Evolutionary conservation across 768 basidiomycete genomes (phyloP), one percentile per base, ranked within the genome.

Genomic region (Crepidotus variabilis): DNA sequence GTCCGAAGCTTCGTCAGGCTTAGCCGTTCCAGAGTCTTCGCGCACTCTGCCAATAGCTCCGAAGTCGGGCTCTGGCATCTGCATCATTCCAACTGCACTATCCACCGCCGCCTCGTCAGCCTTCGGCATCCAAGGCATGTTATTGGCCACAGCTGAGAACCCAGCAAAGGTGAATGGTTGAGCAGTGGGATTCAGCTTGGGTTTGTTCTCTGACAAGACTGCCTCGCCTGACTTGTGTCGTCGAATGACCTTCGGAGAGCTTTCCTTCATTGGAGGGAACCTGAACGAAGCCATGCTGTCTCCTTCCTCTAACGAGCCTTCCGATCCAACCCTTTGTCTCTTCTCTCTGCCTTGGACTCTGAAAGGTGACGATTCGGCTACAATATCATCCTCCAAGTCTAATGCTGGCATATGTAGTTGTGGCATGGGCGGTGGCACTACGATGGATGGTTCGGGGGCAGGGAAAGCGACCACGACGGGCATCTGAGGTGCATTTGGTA

Each of bases 341-440:
- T 94, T 93, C 71, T 94, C 90, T 54, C 91, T 78, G 16, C 92
- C 92, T 70, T 93, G 90, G 2, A 74, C 73, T 58, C 70, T 76
- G 61, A 74, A 77, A 4, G 77, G 77, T 20, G 75, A 72, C 10
- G 74, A 64, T 22, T 79, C 75, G 8, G 71, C 68, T 28, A 63
- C 61, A 14, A 63, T 70, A 63, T 58, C 62, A 58, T 57, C 67
- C 66, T 46, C 39, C 33, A 55, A 48, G 20, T 50, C 51, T 34
- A 14, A 48, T 18, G 50, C 21, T 46, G 52, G 13, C 13, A 20
- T 14, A 3, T 16, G 14, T 5, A 11, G 39, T 43, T 2, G 3
- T 20, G 39, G 39, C 39, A 43, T 43, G 5, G 39, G 39, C 4
- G 39, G 39, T 11, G 39, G 39, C 14, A 43, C 11, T 20, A 43